Evolutionary conservation across 768 basidiomycete species (phyloP), one percentile per base, ranked within the genome.

Genomic region (Brasilioporus rufonigricans): DNA sequence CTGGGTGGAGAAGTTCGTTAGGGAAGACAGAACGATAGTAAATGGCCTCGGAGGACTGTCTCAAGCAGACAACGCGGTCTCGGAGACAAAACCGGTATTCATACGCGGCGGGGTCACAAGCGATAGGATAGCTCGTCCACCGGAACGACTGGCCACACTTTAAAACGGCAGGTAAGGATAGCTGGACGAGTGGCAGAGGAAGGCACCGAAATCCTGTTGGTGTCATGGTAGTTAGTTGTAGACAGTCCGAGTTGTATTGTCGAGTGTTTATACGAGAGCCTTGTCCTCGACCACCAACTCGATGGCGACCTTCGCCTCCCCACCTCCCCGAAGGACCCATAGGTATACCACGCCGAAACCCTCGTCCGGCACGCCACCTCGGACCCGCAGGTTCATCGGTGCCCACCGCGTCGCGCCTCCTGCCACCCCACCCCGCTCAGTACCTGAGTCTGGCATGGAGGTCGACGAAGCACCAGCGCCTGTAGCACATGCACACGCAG

Each of bases 131-230:
- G 8, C 74, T 77, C 36, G 80, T 77, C 92, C 93, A 95, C 27
- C 91, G 84, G 69, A 94, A 94, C 4, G 87, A 87, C 67, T 94
- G 91, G 5, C 93, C 93, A 53, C 86, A 91, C 64, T 82, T 85
- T 32, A 94, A 74, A 12, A 91, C 90, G 1, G 87, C 84, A 41
- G 85, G 74, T 39, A 96, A 78, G n/a, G 84, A 86, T 32, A 95
- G 76, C 67, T 94, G 91, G 11, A 71, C 71, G n/a, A 83, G 65
- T 5, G 84, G 73, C 6, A 93, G 68, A 2, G 83, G 78, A 11
- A 93, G 73, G 29, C 80, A 73, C 27, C 73, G 80, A 64, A 89
- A 91, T 24, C 77, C 80, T 29, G 73, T 31, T 38, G 61, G 66
- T 24, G 51, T 48, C 45, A 48, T 53, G 23, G 35, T 46, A 13